Percentiles rank a stretch among this genome's conserved stretches.
These are phyloP conservation scores for Peribolospora kevripleyi DNA, from an alignment of 768 basidiomycete species.

Conservation along the genomic window DNA sequence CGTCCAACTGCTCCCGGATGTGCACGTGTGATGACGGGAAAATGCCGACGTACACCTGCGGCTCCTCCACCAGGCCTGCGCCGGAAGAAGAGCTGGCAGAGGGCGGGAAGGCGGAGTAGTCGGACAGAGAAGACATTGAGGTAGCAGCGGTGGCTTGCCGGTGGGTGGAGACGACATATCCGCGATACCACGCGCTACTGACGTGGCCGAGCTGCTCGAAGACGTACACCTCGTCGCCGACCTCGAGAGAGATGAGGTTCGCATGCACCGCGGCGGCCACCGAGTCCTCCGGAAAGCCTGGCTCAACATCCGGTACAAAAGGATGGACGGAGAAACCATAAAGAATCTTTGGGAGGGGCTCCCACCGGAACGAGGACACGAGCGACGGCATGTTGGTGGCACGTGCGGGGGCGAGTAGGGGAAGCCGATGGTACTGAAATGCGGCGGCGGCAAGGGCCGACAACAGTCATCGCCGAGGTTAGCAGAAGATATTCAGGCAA, in stretches of 20 bases:
- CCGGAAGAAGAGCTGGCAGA: background rate
- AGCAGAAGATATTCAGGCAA: no score
- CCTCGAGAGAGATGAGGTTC: conserved; percentile 34
- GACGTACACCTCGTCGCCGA: conserved; percentile 90
- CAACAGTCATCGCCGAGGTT: no score
- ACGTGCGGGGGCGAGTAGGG: no score
- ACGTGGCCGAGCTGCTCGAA: conserved; percentile 36
- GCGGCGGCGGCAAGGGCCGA: no score
- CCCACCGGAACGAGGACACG: no score
- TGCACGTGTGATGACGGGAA: conserved; percentile 14
- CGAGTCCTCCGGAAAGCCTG: no score
- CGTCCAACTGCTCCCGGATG: conserved; percentile 13
- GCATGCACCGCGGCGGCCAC: no score
- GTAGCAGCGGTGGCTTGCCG: background rate
- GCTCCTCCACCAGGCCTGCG: conserved; percentile 3
- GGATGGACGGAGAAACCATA: no score
- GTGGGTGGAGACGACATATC: conserved; percentile 32
- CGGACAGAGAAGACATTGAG: conserved; percentile 47
- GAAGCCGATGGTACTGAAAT: no score
- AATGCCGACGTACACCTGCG: conserved; percentile 13
- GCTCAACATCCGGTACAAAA: no score
- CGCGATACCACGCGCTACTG: conserved; percentile 62
- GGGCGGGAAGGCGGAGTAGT: conserved; percentile 5
- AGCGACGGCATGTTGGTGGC: no score
- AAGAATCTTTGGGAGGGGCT: no score